These are phyloP conservation scores for Phanerochaete sordida DNA, from an alignment of 768 basidiomycete species.

Conservation along the genomic window DNA sequence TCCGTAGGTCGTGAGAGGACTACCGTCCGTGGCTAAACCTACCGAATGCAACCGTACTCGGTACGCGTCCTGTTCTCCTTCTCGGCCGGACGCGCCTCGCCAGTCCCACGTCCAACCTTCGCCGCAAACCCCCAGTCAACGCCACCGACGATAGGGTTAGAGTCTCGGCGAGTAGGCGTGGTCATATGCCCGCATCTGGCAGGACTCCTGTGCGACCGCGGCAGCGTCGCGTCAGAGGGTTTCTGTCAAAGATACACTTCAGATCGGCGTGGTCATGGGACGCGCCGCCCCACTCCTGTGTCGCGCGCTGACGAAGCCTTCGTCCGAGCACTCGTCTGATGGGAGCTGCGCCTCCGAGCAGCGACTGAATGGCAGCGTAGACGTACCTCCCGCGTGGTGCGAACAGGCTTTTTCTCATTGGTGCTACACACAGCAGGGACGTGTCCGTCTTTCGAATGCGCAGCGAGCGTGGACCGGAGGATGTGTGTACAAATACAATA, in stretches of 20 bases:
- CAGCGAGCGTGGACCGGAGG: neutral
- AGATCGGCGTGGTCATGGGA: neutral
- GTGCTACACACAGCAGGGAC: neutral
- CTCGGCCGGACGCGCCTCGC: no score
- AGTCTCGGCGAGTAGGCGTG: no score
- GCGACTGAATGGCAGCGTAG: neutral
- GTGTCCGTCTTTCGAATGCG: neutral
- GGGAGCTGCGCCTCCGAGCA: neutral
- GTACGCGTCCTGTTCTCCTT: no score
- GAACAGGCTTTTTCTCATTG: no score
- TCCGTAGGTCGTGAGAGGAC: no score
- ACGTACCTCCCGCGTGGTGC: neutral
- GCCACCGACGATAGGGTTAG: no score
- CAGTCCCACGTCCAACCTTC: neutral
- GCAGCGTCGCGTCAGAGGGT: neutral
- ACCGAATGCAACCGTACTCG: no score
- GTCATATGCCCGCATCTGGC: neutral
- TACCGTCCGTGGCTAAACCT: no score
- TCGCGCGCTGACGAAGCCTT: no score
- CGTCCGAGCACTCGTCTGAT: no score
- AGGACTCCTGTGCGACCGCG: neutral
- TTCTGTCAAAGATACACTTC: neutral
- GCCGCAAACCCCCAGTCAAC: neutral
- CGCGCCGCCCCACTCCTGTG: no score
- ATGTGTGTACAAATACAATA: slow-evolving; percentile 26